These are phyloP conservation scores for Priceomyces melissophilus DNA, from an alignment of 805 yeast species.

Conservation along the genomic window DNA sequence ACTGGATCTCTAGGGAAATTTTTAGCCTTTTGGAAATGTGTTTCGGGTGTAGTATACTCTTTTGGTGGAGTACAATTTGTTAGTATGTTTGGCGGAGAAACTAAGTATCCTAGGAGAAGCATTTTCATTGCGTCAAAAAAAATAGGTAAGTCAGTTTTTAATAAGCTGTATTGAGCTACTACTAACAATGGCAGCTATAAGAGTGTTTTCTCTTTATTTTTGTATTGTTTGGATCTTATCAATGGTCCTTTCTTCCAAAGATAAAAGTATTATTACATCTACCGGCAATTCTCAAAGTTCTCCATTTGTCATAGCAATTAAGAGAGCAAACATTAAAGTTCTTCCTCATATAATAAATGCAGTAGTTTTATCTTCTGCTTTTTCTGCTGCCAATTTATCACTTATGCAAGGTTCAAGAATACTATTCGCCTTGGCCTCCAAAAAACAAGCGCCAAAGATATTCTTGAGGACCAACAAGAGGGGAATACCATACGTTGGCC, in stretches of 20 bases:
- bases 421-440: constrained; percentile 34
- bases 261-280: constrained; percentile 21
- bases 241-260: constrained; percentile 29
- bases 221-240: constrained; percentile 29
- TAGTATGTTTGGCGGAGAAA: constrained; percentile 28
- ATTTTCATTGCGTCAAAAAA: constrained; percentile 27
- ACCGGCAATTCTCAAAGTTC: constrained; percentile 31
- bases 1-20: constrained; percentile 55
- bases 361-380: constrained; percentile 37
- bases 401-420: constrained; percentile 29
- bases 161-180: neutral
- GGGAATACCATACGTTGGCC: constrained; percentile 31
- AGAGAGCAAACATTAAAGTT: constrained; percentile 28
- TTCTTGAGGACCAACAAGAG: constrained; percentile 27
- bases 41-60: constrained; percentile 52
- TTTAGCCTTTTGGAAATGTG: constrained; percentile 55
- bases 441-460: constrained; percentile 35
- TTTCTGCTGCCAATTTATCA: constrained; percentile 33
- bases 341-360: constrained; percentile 38
- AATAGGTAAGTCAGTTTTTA: constrained; percentile 11
- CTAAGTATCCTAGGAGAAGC: constrained; percentile 30
- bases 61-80: constrained; percentile 24
- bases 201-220: constrained; percentile 28
- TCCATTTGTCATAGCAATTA: constrained; percentile 40
- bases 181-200: constrained; percentile 10